These are phyloP conservation scores for Chaetoscypha palmicola DNA, from an alignment of 2,329 filamentous ascomycete genomes.

Conservation along the genomic window DNA sequence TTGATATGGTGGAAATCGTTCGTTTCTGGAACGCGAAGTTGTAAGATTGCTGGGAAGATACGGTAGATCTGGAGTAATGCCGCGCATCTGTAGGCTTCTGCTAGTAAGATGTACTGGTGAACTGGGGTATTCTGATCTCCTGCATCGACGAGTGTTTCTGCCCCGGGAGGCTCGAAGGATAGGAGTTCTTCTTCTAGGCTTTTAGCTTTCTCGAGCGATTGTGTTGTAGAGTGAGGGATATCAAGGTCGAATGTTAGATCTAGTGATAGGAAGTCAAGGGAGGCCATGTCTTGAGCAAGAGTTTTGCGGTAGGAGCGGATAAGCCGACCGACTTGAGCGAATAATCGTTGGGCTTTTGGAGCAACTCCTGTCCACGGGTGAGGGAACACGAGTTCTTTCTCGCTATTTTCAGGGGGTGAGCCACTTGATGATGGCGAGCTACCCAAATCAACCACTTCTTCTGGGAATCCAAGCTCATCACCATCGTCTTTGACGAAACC, in stretches of 20 bases:
- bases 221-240: conserved; percentile 13
- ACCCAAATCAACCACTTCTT: conserved; percentile 1
- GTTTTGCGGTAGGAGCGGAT: conserved; percentile 23
- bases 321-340: conserved; percentile 26
- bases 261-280: conserved; percentile 17
- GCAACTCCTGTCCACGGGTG: conserved; percentile 28
- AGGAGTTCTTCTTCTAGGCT: conserved; percentile 25
- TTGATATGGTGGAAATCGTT: not conserved
- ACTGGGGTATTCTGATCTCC: conserved; percentile 28
- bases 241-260: conserved; percentile 22
- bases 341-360: conserved; percentile 23
- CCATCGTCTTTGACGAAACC: conserved; percentile 26
- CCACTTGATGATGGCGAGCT: not conserved
- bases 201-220: conserved; percentile 19
- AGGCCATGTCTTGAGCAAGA: conserved; percentile 15
- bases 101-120: conserved; percentile 26
- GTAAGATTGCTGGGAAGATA: conserved; percentile 22
- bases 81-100: conserved; percentile 26
- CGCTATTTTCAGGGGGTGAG: not conserved
- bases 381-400: conserved; percentile 21
- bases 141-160: conserved; percentile 22
- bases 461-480: conserved; percentile 20
- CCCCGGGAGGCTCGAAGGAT: conserved; percentile 19
- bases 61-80: conserved; percentile 26
- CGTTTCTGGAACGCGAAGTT: conserved; percentile 14